phyloP scores from a whole-genome alignment of 306 rosid genomes.

The Vigna trinervia region DNA sequence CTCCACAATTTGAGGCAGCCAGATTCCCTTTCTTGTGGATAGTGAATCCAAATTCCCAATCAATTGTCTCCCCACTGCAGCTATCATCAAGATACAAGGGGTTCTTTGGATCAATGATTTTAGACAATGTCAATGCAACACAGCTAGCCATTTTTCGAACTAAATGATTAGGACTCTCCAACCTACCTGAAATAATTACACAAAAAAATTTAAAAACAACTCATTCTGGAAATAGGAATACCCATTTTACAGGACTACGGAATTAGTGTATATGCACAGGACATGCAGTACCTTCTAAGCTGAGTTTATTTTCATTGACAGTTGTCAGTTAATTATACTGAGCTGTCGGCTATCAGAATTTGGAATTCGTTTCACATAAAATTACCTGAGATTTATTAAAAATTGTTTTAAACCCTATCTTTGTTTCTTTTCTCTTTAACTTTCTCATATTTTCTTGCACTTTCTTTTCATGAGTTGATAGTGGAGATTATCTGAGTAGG shows the following conservation, averaged over 20 bases:
- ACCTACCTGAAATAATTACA: slow-evolving; percentile 77
- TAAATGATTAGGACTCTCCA: slow-evolving; percentile 84
- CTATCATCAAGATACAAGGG: slow-evolving; percentile 92
- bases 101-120: slow-evolving; percentile 91
- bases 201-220: slow-evolving; percentile 29
- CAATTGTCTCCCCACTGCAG: slow-evolving; percentile 68
- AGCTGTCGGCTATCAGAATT: background rate
- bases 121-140: slow-evolving; percentile 86
- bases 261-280: background rate
- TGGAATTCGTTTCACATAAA: background rate
- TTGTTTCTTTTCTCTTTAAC: background rate
- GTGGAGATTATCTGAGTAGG: background rate
- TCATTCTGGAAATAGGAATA: slow-evolving; percentile 40
- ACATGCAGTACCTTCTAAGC: background rate
- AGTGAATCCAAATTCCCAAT: slow-evolving; percentile 79
- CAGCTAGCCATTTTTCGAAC: slow-evolving; percentile 88
- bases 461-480: background rate
- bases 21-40: slow-evolving; percentile 54
- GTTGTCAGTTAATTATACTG: background rate
- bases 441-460: background rate
- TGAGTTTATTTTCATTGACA: background rate
- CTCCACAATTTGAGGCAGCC: slow-evolving; percentile 44
- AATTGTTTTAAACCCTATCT: background rate
- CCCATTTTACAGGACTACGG: slow-evolving; percentile 23
- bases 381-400: background rate